Percentiles rank a stretch among this genome's conserved stretches.
Conservation (phyloP, 768 basidiomycete species). For the Amanita muscaria region DNA sequence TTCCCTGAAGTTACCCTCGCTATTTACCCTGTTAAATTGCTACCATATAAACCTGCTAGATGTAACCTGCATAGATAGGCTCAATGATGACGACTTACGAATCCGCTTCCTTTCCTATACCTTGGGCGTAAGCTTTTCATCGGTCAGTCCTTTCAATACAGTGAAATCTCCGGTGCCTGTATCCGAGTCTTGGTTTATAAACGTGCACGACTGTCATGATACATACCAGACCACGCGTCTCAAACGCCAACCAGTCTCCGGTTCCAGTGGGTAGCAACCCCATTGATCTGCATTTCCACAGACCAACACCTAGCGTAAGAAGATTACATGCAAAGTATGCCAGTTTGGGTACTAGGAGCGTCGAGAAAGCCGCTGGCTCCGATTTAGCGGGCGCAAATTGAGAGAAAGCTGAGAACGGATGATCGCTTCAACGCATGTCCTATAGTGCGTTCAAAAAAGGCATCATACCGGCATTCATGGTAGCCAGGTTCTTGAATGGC, state of each 20-base stretch:
- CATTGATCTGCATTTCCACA: constrained; percentile 94
- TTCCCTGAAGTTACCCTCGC: too few relatives aligned
- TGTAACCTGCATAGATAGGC: too few relatives aligned
- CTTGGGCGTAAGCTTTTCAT: background rate
- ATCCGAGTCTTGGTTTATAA: background rate
- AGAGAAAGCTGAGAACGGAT: constrained; percentile 45
- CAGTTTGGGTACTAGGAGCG: constrained; percentile 62
- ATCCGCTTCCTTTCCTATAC: too few relatives aligned
- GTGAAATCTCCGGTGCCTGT: constrained; percentile 2
- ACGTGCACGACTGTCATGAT: background rate
- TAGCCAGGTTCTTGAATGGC: constrained; percentile 77
- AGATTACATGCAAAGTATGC: constrained; percentile 67
- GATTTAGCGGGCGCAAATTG: constrained; percentile 65
- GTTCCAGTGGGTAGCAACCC: constrained; percentile 85
- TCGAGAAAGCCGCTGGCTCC: constrained; percentile 38
- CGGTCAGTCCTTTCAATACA: background rate
- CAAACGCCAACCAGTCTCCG: constrained; percentile 93
- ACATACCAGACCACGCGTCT: constrained; percentile 65
- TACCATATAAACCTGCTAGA: too few relatives aligned
- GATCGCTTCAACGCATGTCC: background rate
- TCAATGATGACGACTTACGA: too few relatives aligned
- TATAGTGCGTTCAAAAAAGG: background rate
- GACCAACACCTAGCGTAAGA: constrained; percentile 70
- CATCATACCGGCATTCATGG: constrained; percentile 67
- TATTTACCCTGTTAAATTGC: too few relatives aligned